Conservation (phyloP, 164 flowering plant species). For the Piper longum region DNA sequence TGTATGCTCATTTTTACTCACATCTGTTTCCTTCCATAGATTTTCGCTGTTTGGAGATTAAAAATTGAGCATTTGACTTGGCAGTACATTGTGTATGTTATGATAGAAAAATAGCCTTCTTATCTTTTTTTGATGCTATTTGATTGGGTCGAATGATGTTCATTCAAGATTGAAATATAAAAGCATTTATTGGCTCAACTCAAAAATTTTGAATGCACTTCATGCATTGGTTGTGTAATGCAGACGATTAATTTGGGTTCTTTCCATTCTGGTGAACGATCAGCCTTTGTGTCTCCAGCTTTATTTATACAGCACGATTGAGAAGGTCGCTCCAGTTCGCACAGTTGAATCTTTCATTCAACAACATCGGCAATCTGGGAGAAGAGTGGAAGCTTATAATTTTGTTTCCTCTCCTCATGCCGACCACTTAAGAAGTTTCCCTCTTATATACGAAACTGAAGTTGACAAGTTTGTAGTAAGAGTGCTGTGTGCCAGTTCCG, state of each 20-base stretch:
- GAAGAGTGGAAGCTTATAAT: slow-evolving; percentile 37
- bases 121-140: too few species aligned
- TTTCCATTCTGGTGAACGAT: slow-evolving; percentile 29
- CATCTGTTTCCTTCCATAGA: too few species aligned
- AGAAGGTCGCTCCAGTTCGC: slow-evolving; percentile 57
- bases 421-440: slow-evolving; percentile 78
- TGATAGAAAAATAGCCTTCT: too few species aligned
- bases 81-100: too few species aligned
- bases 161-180: too few species aligned
- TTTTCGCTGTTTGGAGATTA: too few species aligned
- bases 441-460: slow-evolving; percentile 23
- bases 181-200: too few species aligned
- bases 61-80: too few species aligned
- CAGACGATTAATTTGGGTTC: slow-evolving; percentile 55
- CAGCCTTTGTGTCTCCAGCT: slow-evolving; percentile 81
- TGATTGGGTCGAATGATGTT: too few species aligned
- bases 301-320: slow-evolving; percentile 83
- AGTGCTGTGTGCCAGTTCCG: too few species aligned
- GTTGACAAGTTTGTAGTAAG: too few species aligned
- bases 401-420: slow-evolving; percentile 82
- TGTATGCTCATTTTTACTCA: too few species aligned
- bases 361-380: slow-evolving; percentile 46
- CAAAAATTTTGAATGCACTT: neutral
- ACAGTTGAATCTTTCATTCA: slow-evolving; percentile 47
- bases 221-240: neutral